Conservation (phyloP, 257 asterid species). For the Sherardia arvensis region DNA sequence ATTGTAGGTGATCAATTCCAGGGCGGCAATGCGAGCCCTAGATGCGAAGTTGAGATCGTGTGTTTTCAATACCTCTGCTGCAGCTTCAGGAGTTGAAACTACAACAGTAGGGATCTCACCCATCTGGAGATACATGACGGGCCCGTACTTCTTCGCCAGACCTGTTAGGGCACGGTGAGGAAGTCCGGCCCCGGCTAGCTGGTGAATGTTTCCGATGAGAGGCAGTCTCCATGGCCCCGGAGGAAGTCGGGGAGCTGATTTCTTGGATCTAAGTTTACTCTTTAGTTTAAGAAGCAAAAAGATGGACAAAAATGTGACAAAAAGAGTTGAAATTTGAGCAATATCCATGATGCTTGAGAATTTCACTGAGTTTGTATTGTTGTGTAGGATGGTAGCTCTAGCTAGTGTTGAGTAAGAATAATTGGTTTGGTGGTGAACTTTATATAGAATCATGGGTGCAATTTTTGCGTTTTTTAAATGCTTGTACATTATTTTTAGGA, state of each 20-base stretch:
- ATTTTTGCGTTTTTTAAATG: not conserved
- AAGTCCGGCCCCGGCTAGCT: not conserved
- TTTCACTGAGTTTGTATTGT: not conserved
- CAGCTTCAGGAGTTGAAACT: conserved; percentile 16
- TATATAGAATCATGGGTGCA: not conserved
- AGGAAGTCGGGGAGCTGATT: not conserved
- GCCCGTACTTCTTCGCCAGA: conserved; percentile 13
- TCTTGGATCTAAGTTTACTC: not conserved
- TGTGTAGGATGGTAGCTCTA: not conserved
- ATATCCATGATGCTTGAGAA: not conserved
- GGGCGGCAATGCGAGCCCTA: conserved; percentile 4
- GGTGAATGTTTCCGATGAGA: conserved; percentile 13
- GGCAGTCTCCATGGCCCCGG: conserved; percentile 3
- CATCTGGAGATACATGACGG: conserved; percentile 11
- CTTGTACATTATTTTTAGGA: not conserved
- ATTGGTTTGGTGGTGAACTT: not conserved
- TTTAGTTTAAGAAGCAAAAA: not conserved
- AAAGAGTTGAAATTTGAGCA: not conserved
- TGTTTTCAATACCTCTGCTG: conserved; percentile 13
- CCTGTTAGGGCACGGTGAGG: conserved; percentile 3
- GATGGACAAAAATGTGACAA: not conserved
- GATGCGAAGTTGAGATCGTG: conserved; percentile 12
- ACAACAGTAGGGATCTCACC: conserved; percentile 13
- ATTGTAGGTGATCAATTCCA: not conserved
- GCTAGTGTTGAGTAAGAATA: not conserved